Conservation (phyloP, 192 early-diverging fungal species). For the Podila minutissima region DNA sequence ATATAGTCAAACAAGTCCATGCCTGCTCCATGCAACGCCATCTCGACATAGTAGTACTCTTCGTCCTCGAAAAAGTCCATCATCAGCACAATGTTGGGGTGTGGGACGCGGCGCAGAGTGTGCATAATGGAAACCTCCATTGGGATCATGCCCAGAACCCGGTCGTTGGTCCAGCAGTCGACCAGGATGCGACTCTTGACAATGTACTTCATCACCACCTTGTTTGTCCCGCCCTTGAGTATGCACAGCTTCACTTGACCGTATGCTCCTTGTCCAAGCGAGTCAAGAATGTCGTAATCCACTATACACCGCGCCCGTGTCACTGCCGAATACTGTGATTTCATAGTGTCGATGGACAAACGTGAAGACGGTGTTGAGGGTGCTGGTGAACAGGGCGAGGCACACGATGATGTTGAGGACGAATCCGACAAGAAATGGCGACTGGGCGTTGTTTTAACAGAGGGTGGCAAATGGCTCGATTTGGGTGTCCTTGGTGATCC, state of each 20-base stretch:
- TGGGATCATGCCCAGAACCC: slow-evolving; percentile 73
- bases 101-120: slow-evolving; percentile 62
- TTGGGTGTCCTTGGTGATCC: slow-evolving; percentile 23
- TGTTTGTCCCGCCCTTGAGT: slow-evolving; percentile 55
- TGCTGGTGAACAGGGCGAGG: slow-evolving; percentile 14
- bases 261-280: slow-evolving; percentile 78
- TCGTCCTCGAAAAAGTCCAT: slow-evolving; percentile 82
- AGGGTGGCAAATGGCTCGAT: slow-evolving; percentile 5
- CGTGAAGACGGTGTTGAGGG: slow-evolving; percentile 34
- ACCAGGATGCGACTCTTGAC: slow-evolving; percentile 73
- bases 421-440: slow-evolving; percentile 32
- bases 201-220: slow-evolving; percentile 77
- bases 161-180: slow-evolving; percentile 75
- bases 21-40: slow-evolving; percentile 65
- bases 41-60: slow-evolving; percentile 75
- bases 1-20: slow-evolving; percentile 80
- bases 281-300: slow-evolving; percentile 69
- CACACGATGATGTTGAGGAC: slow-evolving; percentile 24
- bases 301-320: slow-evolving; percentile 55
- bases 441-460: slow-evolving; percentile 24
- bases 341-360: slow-evolving; percentile 34
- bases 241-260: slow-evolving; percentile 72
- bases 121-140: slow-evolving; percentile 82
- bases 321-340: slow-evolving; percentile 57
- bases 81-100: slow-evolving; percentile 64